Base-by-base conservation (phyloP, 768 basidiomycete species). In the Melanogaster broomeanus region DNA sequence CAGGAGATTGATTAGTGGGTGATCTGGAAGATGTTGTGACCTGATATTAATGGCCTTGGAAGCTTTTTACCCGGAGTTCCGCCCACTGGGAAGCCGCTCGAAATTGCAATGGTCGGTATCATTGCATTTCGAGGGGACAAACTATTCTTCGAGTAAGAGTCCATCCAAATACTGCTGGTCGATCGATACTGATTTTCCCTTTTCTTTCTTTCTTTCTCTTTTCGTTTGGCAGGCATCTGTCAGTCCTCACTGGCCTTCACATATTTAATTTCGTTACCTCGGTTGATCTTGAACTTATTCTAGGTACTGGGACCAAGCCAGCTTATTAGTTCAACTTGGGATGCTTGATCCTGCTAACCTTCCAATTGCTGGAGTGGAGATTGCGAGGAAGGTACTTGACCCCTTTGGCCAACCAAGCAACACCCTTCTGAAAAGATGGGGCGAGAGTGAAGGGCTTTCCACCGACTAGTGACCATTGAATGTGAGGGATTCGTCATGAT, bases 231-330 rank as follows among this genome's bases (percentile, higher is more conserved):
- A 63, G 62, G 50, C 53, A 63, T 38, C 42, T 58, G 60, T 64
- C 50, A 55, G 56, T 22, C 34, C 33, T n/a, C 3, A n/a, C n/a
- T 16, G 13, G 22, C 13, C 28, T 41, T 28, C 27, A 30, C 28
- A 7, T 37, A 6, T 15, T 22, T 15, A 28, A 7, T 13, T 43
- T 13, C 18, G 13, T 28, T 21, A 1, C 38, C 19, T 13, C 21
- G 11, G 10, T 46, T 30, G 44, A 51, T 35, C 30, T 42, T 5
- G 34, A 46, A 11, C 15, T 19, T 19, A 11, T 45, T 40, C 27
- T 56, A 76, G 75, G 41, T 76, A 77, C 50, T 77, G 77, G 77
- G 77, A 78, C 45, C 77, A 79, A 59, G 77, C 77, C n/a, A 75
- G 73, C 10, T 42, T 70, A 13, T 66, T 79, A 19, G 72, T 73